Conservation (phyloP, 192 early-diverging fungal species). For the Coemansia sp. region DNA sequence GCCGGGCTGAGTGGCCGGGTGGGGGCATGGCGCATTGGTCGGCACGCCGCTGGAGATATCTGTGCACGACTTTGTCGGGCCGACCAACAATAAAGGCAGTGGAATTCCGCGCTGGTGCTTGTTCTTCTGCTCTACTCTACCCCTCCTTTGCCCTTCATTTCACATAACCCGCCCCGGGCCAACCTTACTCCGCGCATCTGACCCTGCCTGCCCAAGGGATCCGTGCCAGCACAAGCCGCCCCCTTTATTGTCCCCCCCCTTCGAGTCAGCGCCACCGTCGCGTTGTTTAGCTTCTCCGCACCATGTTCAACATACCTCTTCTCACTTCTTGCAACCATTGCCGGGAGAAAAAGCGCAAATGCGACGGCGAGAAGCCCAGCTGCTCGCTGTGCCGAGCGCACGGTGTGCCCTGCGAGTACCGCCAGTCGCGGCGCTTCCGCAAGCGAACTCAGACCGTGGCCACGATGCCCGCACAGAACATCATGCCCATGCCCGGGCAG, state of each 20-base stretch:
- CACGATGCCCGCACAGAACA: conserved; percentile 10
- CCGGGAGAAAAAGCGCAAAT: conserved; percentile 50
- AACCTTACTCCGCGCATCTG: too few species aligned
- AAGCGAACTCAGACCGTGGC: conserved; percentile 13
- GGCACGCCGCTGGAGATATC: too few species aligned
- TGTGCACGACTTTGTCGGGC: too few species aligned
- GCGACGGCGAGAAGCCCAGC: conserved; percentile 34
- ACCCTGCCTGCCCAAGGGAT: too few species aligned
- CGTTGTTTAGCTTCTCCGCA: too few species aligned
- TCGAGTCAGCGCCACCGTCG: too few species aligned
- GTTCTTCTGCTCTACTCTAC: not conserved
- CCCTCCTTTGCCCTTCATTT: not conserved
- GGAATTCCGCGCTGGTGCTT: conserved; percentile 1
- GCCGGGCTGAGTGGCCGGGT: too few species aligned
- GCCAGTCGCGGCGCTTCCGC: conserved; percentile 33
- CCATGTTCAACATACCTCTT: conserved; percentile 30
- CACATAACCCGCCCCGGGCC: too few species aligned
- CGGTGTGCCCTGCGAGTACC: conserved; percentile 39
- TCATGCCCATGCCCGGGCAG: conserved; percentile 4
- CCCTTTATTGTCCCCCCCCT: too few species aligned
- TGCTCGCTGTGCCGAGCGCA: conserved; percentile 41
- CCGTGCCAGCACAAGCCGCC: too few species aligned
- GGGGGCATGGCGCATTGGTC: too few species aligned
- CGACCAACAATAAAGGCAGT: too few species aligned
- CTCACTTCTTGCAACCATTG: conserved; percentile 49